These are phyloP conservation scores for Salix udensis DNA, from an alignment of 345 rosid genomes.

Conservation along the genomic window DNA sequence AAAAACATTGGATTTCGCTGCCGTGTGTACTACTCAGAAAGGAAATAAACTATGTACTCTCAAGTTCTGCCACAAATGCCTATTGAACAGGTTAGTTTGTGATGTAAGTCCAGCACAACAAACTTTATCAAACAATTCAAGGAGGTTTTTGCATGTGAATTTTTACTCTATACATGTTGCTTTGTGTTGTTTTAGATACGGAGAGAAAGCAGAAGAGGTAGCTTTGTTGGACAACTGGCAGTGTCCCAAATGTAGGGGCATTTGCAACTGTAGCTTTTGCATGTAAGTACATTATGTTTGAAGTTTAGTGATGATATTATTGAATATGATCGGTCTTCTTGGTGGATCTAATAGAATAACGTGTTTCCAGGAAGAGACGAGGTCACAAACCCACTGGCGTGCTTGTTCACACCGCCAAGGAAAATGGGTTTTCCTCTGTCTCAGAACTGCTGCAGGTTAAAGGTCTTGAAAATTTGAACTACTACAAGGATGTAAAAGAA, in stretches of 20 bases:
- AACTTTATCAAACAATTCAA: neutral
- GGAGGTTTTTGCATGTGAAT: neutral
- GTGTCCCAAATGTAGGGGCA: constrained; percentile 77
- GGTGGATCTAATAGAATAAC: constrained; percentile 7
- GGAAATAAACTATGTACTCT: constrained; percentile 40
- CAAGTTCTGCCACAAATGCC: constrained; percentile 63
- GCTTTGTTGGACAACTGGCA: constrained; percentile 45
- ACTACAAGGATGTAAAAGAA: constrained; percentile 20
- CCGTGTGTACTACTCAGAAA: constrained; percentile 47
- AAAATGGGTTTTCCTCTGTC: constrained; percentile 65
- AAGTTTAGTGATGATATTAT: constrained; percentile 2
- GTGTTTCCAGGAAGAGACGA: constrained; percentile 54
- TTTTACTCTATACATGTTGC: neutral
- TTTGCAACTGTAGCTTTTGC: constrained; percentile 84
- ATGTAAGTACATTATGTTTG: constrained; percentile 40
- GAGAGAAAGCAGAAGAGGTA: constrained; percentile 61
- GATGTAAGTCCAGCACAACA: neutral
- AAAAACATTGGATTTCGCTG: constrained; percentile 50
- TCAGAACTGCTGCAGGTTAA: constrained; percentile 50
- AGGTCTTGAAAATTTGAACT: constrained; percentile 36
- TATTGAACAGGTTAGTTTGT: constrained; percentile 55
- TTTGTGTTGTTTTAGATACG: constrained; percentile 46
- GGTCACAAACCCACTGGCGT: constrained; percentile 76
- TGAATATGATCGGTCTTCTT: neutral
- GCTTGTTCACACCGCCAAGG: constrained; percentile 54